Conservation (phyloP, 306 rosid species). For the Malus domestica region DNA sequence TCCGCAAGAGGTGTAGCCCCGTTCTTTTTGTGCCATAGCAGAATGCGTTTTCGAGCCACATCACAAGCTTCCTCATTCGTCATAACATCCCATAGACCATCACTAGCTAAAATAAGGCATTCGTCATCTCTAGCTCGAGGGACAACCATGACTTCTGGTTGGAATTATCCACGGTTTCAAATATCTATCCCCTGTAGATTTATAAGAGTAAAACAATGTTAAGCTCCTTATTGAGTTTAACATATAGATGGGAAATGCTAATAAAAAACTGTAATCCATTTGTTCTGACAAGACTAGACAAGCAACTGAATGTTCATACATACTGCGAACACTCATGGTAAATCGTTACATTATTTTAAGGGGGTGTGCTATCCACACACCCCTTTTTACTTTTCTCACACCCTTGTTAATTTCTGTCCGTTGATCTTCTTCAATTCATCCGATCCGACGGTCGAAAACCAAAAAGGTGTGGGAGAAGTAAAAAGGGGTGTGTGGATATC, state of each 20-base stretch:
- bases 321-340: background rate
- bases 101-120: conserved; percentile 52
- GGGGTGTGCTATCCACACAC: no score
- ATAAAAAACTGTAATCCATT: background rate
- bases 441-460: no score
- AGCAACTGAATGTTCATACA: background rate
- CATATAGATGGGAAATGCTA: background rate
- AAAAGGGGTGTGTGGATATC: no score
- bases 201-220: background rate
- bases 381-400: no score
- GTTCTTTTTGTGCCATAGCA: conserved; percentile 49
- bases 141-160: conserved; percentile 40
- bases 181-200: conserved; percentile 46
- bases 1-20: conserved; percentile 23
- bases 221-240: background rate
- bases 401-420: no score
- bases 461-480: no score
- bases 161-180: conserved; percentile 60
- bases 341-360: background rate
- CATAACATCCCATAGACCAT: conserved; percentile 60
- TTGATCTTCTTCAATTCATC: no score
- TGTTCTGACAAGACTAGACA: background rate
- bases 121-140: conserved; percentile 51
- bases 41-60: conserved; percentile 41
- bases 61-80: conserved; percentile 49